phyloP scores from a whole-genome alignment of 2,329 filamentous ascomycete genomes.

The Drechmeria coniospora region DNA sequence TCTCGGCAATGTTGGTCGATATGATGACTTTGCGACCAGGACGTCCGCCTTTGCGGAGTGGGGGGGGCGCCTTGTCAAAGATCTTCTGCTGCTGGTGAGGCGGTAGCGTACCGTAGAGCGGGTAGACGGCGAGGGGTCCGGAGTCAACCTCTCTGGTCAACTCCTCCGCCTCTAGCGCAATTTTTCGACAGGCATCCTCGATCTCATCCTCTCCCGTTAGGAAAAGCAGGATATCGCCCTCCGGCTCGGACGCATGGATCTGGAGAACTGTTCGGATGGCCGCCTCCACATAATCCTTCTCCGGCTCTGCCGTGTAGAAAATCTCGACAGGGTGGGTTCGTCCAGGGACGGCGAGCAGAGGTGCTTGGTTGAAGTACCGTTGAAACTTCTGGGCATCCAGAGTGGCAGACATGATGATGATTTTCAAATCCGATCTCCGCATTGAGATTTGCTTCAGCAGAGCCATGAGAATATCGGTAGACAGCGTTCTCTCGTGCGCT shows the following conservation, averaged over 20 bases:
- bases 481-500: slow-evolving; percentile 92
- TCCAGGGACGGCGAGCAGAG: slow-evolving; percentile 83
- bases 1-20: slow-evolving; percentile 96
- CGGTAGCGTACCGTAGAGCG: slow-evolving; percentile 84
- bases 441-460: slow-evolving; percentile 78
- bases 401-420: slow-evolving; percentile 98
- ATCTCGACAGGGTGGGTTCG: slow-evolving; percentile 95
- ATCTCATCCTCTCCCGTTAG: slow-evolving; percentile 97
- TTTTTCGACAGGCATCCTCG: slow-evolving; percentile 88
- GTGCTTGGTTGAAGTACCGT: slow-evolving; percentile 89
- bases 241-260: slow-evolving; percentile 83
- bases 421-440: slow-evolving; percentile 79
- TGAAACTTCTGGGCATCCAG: slow-evolving; percentile 97
- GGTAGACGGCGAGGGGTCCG: slow-evolving; percentile 79
- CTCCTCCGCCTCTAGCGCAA: slow-evolving; percentile 78
- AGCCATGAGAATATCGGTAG: slow-evolving; percentile 95
- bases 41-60: slow-evolving; percentile 58
- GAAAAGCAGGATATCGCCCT: slow-evolving; percentile 89
- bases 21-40: slow-evolving; percentile 91
- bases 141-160: slow-evolving; percentile 82
- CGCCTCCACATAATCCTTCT: slow-evolving; percentile 92
- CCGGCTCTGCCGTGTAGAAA: slow-evolving; percentile 93
- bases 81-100: slow-evolving; percentile 90
- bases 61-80: slow-evolving; percentile 72
- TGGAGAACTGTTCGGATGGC: slow-evolving; percentile 89